These are phyloP conservation scores for Tetradesmus lagerheimii DNA, from an alignment of 139 green algal species.

Conservation along the genomic window DNA sequence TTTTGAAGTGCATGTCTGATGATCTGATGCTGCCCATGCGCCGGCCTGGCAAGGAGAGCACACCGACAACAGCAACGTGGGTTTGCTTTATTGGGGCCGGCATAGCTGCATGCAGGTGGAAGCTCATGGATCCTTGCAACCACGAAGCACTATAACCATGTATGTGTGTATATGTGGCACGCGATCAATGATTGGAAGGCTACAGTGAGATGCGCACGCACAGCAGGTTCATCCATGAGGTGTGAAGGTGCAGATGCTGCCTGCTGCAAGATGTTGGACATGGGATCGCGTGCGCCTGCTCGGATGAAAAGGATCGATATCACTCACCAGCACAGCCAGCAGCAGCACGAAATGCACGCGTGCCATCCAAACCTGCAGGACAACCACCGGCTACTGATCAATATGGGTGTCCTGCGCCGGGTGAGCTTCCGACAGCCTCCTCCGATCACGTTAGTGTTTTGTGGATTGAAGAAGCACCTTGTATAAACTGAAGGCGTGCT, in stretches of 20 bases:
- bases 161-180: no score
- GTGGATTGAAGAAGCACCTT: not conserved
- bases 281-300: not conserved
- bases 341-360: not conserved
- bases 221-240: no score
- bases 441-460: not conserved
- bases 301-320: not conserved
- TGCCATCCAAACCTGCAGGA: not conserved
- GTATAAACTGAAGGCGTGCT: not conserved
- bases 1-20: not conserved
- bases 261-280: not conserved
- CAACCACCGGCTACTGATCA: not conserved
- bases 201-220: no score
- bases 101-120: not conserved
- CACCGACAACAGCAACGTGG: not conserved
- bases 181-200: no score
- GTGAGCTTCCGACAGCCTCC: not conserved
- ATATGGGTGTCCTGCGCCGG: not conserved
- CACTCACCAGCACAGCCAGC: slow-evolving; percentile 25
- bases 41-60: not conserved
- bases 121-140: no score
- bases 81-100: no score
- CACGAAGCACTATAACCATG: no score
- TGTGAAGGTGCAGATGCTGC: not conserved
- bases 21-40: not conserved